Base-by-base conservation (phyloP, 768 basidiomycete genomes). In the Serendipita sp. region DNA sequence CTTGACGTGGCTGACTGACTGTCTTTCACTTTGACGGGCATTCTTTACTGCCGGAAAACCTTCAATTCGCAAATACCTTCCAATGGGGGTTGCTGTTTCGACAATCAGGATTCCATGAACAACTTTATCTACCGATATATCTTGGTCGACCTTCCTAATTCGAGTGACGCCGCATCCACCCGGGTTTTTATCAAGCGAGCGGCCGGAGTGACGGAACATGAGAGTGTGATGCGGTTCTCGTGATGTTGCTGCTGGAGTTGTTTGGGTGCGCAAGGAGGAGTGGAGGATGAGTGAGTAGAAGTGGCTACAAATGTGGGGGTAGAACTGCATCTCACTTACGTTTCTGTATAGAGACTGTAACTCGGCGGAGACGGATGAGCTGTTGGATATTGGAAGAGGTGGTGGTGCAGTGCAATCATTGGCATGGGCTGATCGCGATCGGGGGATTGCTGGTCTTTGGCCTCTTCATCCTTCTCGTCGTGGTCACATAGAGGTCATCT, bases 111-210 rank as follows among this genome's bases (percentile, higher is more conserved):
- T 65, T 80, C 81, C 56, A 80, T 85, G 60, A 88, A 88, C 5
- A 83, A 85, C 69, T 91, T 87, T 70, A 80, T 84, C 63, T 86
- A 86, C 71, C 79, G 84, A 58, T 89, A 89, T 71, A 76, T 90
- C 56, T 76, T 89, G 45, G 78, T 90, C 43, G 88, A 90, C 72
- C 79, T 90, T 63, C 88, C 88, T 34, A 83, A 88, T 90, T 72
- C 65, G 85, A 58, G 26, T 33, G 53, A 31, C 17, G 53, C 53
- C 53, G 53, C 26, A 28, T 58, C 53, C 24, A 48, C 45, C 45
- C 53, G 53, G 26, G 30, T 58, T 24, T 58, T 58, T 33, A 33
- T 58, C 53, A 58, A 58, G 30, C 53, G 53, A 58, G 33, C 53
- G 53, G 53, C 53, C 53, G 53, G 53, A n/a, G 53, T 58, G 9